These are phyloP conservation scores for Rubia yunnanensis DNA, from an alignment of 257 asterid genomes.

Conservation along the genomic window DNA sequence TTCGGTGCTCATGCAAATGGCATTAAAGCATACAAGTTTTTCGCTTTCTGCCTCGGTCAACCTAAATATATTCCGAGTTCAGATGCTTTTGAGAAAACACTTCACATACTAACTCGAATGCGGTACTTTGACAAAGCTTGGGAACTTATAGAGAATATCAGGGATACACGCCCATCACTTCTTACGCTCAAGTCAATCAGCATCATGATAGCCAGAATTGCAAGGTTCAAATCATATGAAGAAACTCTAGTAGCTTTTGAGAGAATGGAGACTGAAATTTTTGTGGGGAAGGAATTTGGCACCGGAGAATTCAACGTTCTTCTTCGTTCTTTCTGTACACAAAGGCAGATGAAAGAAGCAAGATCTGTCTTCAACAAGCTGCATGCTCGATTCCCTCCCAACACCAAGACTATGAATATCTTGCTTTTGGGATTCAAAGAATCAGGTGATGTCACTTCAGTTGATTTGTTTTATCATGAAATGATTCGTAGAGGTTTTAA, in stretches of 20 bases:
- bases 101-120: conserved; percentile 84
- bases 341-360: conserved; percentile 81
- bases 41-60: conserved; percentile 49
- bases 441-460: conserved; percentile 68
- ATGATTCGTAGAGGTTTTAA: conserved; percentile 81
- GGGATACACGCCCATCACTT: conserved; percentile 44
- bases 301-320: conserved; percentile 72
- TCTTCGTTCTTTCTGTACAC: conserved; percentile 81
- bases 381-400: conserved; percentile 51
- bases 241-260: conserved; percentile 69
- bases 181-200: conserved; percentile 83
- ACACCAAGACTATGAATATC: conserved; percentile 80
- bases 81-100: conserved; percentile 82
- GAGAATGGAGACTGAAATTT: conserved; percentile 61
- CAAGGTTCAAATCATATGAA: conserved; percentile 65
- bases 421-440: conserved; percentile 87
- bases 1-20: conserved; percentile 87
- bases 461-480: conserved; percentile 85
- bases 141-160: conserved; percentile 54
- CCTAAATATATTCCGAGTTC: conserved; percentile 52
- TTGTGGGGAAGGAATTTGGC: conserved; percentile 42
- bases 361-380: conserved; percentile 68
- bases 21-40: conserved; percentile 71
- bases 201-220: conserved; percentile 75
- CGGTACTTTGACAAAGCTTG: conserved; percentile 81